These are phyloP conservation scores for Suillus occidentalis DNA, from an alignment of 768 basidiomycete species.

Conservation along the genomic window DNA sequence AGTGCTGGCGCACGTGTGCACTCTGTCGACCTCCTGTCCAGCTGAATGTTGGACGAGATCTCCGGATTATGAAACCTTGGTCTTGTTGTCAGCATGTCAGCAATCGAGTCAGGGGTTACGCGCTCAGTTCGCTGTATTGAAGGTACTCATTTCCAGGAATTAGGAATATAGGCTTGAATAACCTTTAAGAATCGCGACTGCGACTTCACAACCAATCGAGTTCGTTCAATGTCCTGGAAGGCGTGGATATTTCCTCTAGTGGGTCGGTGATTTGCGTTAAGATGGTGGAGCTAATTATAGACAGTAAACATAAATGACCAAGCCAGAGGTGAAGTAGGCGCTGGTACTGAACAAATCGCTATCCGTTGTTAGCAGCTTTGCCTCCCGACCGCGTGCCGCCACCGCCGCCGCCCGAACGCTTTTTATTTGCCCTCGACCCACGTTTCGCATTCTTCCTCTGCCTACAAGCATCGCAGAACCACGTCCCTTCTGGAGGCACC, in stretches of 20 bases:
- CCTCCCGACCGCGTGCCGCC: constrained; percentile 26
- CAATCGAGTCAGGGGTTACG: background rate
- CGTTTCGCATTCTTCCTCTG: constrained; percentile 51
- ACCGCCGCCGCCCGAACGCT: constrained; percentile 37
- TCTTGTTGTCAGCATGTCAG: background rate
- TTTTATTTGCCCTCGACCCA: constrained; percentile 52
- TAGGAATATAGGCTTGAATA: background rate
- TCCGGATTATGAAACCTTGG: background rate
- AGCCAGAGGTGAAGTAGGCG: background rate
- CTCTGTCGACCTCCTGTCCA: background rate
- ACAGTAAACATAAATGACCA: background rate
- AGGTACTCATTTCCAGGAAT: background rate
- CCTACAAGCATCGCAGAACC: constrained; percentile 74
- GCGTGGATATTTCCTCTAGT: background rate
- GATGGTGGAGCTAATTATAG: background rate
- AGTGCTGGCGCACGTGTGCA: background rate
- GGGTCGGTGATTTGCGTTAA: background rate
- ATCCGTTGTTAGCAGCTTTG: constrained; percentile 32
- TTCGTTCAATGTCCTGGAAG: background rate
- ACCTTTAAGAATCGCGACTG: background rate
- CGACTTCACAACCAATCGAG: background rate
- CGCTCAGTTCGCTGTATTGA: background rate
- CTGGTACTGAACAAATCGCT: constrained; percentile 10
- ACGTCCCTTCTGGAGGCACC: constrained; percentile 64
- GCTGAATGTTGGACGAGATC: background rate